Base-by-base conservation (phyloP, 495 filamentous ascomycete genomes). In the Aspergillus mulundensis region DNA sequence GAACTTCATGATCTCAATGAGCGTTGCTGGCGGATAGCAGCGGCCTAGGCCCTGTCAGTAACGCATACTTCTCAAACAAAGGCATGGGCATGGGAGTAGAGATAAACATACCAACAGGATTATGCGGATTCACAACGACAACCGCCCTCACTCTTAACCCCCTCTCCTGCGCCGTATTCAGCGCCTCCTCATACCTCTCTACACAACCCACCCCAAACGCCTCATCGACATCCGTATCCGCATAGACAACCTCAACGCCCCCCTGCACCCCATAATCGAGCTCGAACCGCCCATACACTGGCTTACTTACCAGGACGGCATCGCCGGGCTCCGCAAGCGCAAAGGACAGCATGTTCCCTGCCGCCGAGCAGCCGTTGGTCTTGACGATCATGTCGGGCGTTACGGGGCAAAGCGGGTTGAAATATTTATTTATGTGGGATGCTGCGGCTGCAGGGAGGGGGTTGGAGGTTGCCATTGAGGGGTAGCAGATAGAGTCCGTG, bases 11-110 rank as follows among this genome's bases (percentile, higher is more conserved):
- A 83, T 72, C 20, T 63, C 77, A 19, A 68, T 56, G 1, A 86
- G 63, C 0, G 74, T 76, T 18, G 80, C 72, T 11, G 51, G 61
- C 0, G 80, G 65, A 57, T 85, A 86, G 59, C 81, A 85, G 49
- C 68, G 70, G 54, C 82, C 79, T 54, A n/a, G 77, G 45, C 7
- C 2, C 3, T 14, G 36, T 46, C 6, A 54, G 21, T 0, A 47
- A 7, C 15, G 19, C 1, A 12, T 15, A 34, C 24, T 40, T 14
- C 20, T 23, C 21, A n/a, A 24, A n/a, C n/a, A n/a, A n/a, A n/a
- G n/a, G n/a, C n/a, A n/a, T n/a, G n/a, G n/a, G n/a, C n/a, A n/a
- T n/a, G n/a, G n/a, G n/a, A n/a, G n/a, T n/a, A n/a, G n/a, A n/a
- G n/a, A n/a, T n/a, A n/a, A n/a, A n/a, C 65, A 54, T 43, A 70